Evolutionary conservation across 306 rosid genomes (phyloP), one percentile per base, ranked within the genome.

Genomic region (Gillenia trifoliata): DNA sequence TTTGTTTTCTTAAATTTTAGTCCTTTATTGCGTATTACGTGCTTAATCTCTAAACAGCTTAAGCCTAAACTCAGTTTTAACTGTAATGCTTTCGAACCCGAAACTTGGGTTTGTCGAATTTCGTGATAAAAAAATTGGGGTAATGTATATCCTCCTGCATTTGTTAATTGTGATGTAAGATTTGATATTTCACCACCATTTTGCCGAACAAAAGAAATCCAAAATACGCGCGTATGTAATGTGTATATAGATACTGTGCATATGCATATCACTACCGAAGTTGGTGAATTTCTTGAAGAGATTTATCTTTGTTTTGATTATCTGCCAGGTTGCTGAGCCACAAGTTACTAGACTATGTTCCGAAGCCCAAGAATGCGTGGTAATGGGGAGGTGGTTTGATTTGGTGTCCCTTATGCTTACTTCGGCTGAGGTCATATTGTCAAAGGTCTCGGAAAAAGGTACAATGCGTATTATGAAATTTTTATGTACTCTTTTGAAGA

Each of bases 381-480:
- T 50, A 17, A 78, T 64, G 85, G 86, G 81, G 66, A 90, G 93
- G 84, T 95, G 93, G 93, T 75, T 90, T 54, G 99, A 95, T 84
- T 84, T 95, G 81, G 96, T 87, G 26, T 80, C 92, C 1, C 83
- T 92, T 69, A 92, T 90, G 96, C 91, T 92, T 60, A 84, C 95
- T 34, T 90, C 98, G 70, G 97, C 97, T 60, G 98, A 92, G 75
- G 85, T 95, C 81, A 79, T 95, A 73, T 88, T 92, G 78, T 85
- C 99, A 8, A 92, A 95, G 90, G 91, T 92, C 73, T 80, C 97
- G 13, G 99, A 95, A 45, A 95, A 92, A 95, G 99, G 99, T 95
- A 80, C 13, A 33, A 20, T 55, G 2, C 30, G 17, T 40, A 60
- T 3, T 71, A 15, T 50, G 34, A 49, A 71, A 30, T 20, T n/a